phyloP scores from a whole-genome alignment of 768 basidiomycete genomes.

The Tulasnella sp. region DNA sequence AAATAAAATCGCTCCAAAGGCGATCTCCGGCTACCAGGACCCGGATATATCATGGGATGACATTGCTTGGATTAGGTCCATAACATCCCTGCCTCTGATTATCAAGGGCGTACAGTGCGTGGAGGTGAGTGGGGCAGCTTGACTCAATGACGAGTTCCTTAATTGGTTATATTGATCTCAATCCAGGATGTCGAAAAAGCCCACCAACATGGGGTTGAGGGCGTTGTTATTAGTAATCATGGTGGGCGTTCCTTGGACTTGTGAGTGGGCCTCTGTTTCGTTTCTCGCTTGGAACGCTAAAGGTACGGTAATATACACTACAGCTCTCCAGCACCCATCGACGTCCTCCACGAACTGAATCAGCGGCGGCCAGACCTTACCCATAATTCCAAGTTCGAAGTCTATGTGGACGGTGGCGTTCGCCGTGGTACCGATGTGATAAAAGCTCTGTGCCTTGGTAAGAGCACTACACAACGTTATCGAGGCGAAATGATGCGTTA shows the following conservation, averaged over 20 bases:
- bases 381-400: slow-evolving; percentile 51
- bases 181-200: slow-evolving; percentile 71
- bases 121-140: slow-evolving; percentile 30
- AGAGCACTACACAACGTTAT: not conserved
- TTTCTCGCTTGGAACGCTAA: too few species aligned
- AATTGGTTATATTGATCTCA: not conserved
- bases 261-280: slow-evolving; percentile 24
- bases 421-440: slow-evolving; percentile 78
- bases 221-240: slow-evolving; percentile 84
- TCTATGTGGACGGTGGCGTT: slow-evolving; percentile 83
- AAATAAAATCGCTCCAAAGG: not conserved
- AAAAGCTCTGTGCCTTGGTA: slow-evolving; percentile 68
- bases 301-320: not conserved
- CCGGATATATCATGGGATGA: slow-evolving; percentile 15
- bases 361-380: slow-evolving; percentile 67
- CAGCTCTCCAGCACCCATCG: slow-evolving; percentile 29
- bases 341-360: slow-evolving; percentile 61
- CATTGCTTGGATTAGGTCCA: slow-evolving; percentile 41
- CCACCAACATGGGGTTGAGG: slow-evolving; percentile 72
- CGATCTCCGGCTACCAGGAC: slow-evolving; percentile 17
- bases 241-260: slow-evolving; percentile 48
- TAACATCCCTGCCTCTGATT: slow-evolving; percentile 35
- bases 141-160: not conserved
- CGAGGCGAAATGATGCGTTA: not conserved
- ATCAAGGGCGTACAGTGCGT: slow-evolving; percentile 37